Evolutionary conservation across 108 stramenopile genomes (phyloP), one percentile per base, ranked within the genome.

Genomic region (Cyclotella sp.): DNA sequence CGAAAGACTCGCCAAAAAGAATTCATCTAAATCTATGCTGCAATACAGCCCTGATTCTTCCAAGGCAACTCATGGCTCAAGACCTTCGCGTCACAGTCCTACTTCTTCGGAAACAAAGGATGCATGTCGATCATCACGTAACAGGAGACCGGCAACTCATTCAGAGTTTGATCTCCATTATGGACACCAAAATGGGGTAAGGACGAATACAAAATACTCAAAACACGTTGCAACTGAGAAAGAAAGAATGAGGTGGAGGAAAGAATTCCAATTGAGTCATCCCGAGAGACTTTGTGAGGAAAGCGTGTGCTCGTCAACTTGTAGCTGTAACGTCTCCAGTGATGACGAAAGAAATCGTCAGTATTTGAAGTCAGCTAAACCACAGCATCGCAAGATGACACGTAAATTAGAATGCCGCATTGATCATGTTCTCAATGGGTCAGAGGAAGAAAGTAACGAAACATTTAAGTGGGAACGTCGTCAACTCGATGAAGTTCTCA

Each of bases 401-500:
- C 60, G 15, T 61, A 39, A 61, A 34, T 57, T 57, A 3, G 55
- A 57, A 26, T 12, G 24, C 19, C 34, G 34, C 2, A 2, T 5
- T 34, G 60, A 61, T 15, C 30, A 34, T 39, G n/a, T 61, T 39
- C 29, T 61, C n/a, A 30, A 34, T 2, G 34, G 60, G 60, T 34
- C 34, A n/a, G n/a, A 34, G 30, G 60, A 61, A 39, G 60, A 34
- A 61, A 30, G 60, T 39, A 13, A 26, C n/a, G 14, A 21, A 10
- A 8, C 61, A 15, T 26, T 45, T 19, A 22, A 19, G 18, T 4
- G 22, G 19, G 45, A 45, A 12, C 22, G 45, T 3, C 69, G 46
- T 22, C 70, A 75, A 41, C 70, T 72, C 52, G 69, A 82, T 53
- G 75, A 82, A 72, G 70, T 82, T 44, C 75, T 82, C 47, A 46